Evolutionary conservation across 164 flowering plant species (phyloP).

Genomic region (Litsea cubeba): DNA sequence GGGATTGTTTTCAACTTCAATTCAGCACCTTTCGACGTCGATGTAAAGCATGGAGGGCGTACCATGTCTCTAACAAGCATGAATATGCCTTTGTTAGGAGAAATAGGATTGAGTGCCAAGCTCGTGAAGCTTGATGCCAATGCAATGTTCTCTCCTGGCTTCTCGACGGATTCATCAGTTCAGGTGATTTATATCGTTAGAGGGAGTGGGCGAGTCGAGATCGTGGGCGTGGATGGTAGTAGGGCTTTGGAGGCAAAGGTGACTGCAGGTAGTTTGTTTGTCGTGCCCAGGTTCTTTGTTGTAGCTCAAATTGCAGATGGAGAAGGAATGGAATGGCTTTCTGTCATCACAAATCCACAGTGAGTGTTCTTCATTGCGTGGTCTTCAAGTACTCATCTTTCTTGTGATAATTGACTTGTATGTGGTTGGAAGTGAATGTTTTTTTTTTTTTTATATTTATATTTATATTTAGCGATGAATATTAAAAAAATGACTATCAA

Average conservation of each 20-base stretch:
- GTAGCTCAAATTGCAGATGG: slow-evolving; percentile 46
- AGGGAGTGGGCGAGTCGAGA: slow-evolving; percentile 67
- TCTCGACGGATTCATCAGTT: slow-evolving; percentile 51
- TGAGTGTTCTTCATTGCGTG: slow-evolving; percentile 19
- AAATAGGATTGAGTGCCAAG: slow-evolving; percentile 61
- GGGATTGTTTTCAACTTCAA: slow-evolving; percentile 44
- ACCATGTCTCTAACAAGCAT: slow-evolving; percentile 44
- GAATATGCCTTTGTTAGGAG: slow-evolving; percentile 54
- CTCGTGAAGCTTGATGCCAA: slow-evolving; percentile 50
- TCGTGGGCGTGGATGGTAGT: slow-evolving; percentile 57
- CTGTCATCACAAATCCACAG: slow-evolving; percentile 55
- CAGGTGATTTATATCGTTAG: slow-evolving; percentile 58
- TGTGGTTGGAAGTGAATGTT: background rate
- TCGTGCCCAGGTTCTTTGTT: slow-evolving; percentile 55
- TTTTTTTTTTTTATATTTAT: background rate
- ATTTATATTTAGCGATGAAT: no score
- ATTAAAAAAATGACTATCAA: no score
- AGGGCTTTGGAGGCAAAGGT: slow-evolving; percentile 45
- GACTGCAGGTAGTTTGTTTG: slow-evolving; percentile 46
- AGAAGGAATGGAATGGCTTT: slow-evolving; percentile 61
- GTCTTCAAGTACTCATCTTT: background rate
- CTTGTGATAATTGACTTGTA: background rate
- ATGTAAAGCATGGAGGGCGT: slow-evolving; percentile 47
- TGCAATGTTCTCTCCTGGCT: slow-evolving; percentile 70
- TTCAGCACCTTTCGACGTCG: slow-evolving; percentile 53